Base-by-base conservation (phyloP, 352 stramenopile genomes). In the Globisporangium paroecandrum region DNA sequence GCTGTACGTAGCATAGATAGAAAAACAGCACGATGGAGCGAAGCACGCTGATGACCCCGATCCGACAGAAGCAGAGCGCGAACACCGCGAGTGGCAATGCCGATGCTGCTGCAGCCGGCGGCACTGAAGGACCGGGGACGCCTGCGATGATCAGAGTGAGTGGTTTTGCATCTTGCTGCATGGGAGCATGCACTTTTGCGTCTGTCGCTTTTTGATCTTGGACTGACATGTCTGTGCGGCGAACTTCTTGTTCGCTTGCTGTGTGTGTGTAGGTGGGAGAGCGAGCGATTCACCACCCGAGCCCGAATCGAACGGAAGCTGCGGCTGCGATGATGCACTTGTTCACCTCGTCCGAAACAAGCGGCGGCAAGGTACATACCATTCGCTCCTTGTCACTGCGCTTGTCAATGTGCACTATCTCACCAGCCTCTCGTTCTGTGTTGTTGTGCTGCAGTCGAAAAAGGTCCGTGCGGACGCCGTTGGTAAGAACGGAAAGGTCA, bases 261-360 rank as follows among this genome's bases (percentile, higher is more conserved):
- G 15, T 5, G 10, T 54, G 27, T 32, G 34, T n/a, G 10, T 24
- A 74, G 70, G 15, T 65, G 25, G 46, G 20, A 1, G 70, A 79
- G 22, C 78, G 70, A 18, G 71, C 75, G n/a, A 76, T 89, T 6
- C 80, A 84, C 55, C 78, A 93, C 64, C 85, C 85, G 25, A 92
- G 83, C 69, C 85, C 85, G 24, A 94, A 92, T 62, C 80, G 85
- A 56, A 92, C 83, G 0, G 85, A 94, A 66, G 85, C 85, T 18
- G 85, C 85, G 2, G 79, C 83, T 1, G 85, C 85, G 24, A 94
- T 94, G 85, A 89, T 94, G 83, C 77, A 91, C 65, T 58, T 94
- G 18, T 78, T 94, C 49, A 73, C 81, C 15, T 85, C 79, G 0
- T 83, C 79, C 0, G 56, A 66, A 7, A 69, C 54, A 4, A 64